A percentile compares a stretch with the other conserved stretches of the same genome.
Evolutionary conservation across 2,329 filamentous ascomycete genomes (phyloP).

Genomic region (Trichoderma koningii): DNA sequence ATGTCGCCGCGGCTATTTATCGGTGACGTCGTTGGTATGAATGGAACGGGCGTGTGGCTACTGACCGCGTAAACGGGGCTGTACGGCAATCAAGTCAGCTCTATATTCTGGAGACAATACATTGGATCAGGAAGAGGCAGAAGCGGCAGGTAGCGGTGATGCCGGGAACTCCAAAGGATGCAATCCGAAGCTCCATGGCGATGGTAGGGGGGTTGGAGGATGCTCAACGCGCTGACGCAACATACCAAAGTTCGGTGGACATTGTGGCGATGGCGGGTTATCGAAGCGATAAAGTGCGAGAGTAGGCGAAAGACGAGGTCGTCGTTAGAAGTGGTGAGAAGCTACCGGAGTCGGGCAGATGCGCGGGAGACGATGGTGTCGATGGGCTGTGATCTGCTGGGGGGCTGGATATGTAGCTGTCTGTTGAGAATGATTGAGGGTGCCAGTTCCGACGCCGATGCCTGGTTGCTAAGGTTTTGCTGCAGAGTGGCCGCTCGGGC

Average conservation of each 20-base stretch:
- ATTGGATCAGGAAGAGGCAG: background rate
- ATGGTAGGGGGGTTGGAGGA: slow-evolving; percentile 14
- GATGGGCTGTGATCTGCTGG: slow-evolving; percentile 19
- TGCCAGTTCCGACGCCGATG: slow-evolving; percentile 27
- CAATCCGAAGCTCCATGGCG: slow-evolving; percentile 25
- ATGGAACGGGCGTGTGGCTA: slow-evolving; percentile 4
- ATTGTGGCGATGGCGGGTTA: slow-evolving; percentile 24
- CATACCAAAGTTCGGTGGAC: slow-evolving; percentile 30
- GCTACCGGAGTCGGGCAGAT: slow-evolving; percentile 18
- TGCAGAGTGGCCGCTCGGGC: slow-evolving; percentile 23
- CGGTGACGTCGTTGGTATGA: slow-evolving; percentile 26
- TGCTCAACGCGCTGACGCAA: slow-evolving; percentile 28
- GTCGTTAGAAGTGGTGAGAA: slow-evolving; percentile 11
- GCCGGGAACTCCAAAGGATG: slow-evolving; percentile 25
- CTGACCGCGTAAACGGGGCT: slow-evolving; percentile 30
- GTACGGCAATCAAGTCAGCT: slow-evolving; percentile 22
- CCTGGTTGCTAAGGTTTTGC: slow-evolving; percentile 27
- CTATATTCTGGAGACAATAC: background rate
- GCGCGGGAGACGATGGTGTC: slow-evolving; percentile 14
- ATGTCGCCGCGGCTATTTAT: slow-evolving; percentile 4
- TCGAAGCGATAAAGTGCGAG: slow-evolving; percentile 2
- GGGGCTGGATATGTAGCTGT: slow-evolving; percentile 15
- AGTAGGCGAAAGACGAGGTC: background rate
- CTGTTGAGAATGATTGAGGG: slow-evolving; percentile 25
- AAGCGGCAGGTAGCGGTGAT: slow-evolving; percentile 23